phyloP scores from a whole-genome alignment of 2,329 filamentous ascomycete species.

The Colletotrichum sublineola region DNA sequence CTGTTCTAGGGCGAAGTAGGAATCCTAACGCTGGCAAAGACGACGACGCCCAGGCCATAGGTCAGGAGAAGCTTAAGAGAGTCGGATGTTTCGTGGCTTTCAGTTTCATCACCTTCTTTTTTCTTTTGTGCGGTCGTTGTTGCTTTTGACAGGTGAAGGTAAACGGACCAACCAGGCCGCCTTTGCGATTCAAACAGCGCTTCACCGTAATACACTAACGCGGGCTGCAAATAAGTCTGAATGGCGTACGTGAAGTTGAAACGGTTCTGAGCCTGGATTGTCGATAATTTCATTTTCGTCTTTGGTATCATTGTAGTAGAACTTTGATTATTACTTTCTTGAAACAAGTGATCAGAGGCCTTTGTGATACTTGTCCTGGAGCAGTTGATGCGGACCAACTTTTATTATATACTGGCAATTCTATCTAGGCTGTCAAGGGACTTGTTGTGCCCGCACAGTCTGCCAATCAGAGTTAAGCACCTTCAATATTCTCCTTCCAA shows the following conservation, averaged over 20 bases:
- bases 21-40: not conserved
- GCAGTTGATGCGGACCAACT: not conserved
- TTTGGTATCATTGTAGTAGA: not conserved
- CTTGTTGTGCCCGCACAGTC: not conserved
- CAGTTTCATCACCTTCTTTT: not conserved
- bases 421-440: not conserved
- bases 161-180: not conserved
- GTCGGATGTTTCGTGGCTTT: slow-evolving; percentile 23
- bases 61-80: slow-evolving; percentile 8
- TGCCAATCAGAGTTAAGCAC: not conserved
- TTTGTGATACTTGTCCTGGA: not conserved
- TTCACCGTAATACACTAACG: not conserved
- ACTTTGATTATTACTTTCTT: not conserved
- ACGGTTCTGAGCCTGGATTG: too few relatives aligned
- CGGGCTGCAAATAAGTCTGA: not conserved
- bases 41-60: slow-evolving; percentile 1
- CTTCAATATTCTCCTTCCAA: not conserved
- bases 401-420: not conserved
- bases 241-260: not conserved
- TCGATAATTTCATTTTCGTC: not conserved
- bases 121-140: not conserved
- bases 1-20: not conserved
- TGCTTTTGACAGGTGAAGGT: not conserved
- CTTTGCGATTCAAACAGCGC: not conserved
- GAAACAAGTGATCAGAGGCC: not conserved